Percentiles rank a stretch among this genome's conserved stretches.
Evolutionary conservation across 768 basidiomycete species (phyloP).

Genomic region (Xerocomus potaroensis): DNA sequence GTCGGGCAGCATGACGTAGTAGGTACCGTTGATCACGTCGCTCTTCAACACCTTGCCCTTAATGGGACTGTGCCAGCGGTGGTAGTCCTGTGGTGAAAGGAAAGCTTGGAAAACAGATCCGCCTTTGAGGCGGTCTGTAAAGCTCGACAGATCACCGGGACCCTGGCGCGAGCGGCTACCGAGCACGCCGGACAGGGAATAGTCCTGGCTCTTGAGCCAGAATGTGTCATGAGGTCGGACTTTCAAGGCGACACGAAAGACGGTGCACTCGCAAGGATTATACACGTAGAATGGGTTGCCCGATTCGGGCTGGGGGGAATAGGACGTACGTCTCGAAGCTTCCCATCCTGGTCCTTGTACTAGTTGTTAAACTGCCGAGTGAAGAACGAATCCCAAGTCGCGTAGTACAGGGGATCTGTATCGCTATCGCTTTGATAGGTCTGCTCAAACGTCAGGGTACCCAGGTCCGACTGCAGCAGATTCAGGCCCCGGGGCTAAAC

Average conservation of each 20-base stretch:
- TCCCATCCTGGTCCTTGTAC: too few relatives aligned
- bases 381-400: background rate
- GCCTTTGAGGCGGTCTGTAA: slow-evolving; percentile 40
- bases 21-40: slow-evolving; percentile 20
- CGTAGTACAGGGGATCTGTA: background rate
- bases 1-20: slow-evolving; percentile 15
- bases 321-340: background rate
- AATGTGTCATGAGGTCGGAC: slow-evolving; percentile 43
- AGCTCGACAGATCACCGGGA: background rate
- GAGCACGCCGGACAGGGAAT: slow-evolving; percentile 56
- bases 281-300: slow-evolving; percentile 21
- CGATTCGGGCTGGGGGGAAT: background rate
- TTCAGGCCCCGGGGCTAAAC: background rate
- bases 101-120: slow-evolving; percentile 55
- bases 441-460: background rate
- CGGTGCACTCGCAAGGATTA: slow-evolving; percentile 51
- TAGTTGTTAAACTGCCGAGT: background rate
- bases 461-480: background rate
- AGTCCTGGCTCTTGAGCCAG: slow-evolving; percentile 57
- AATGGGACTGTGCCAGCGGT: slow-evolving; percentile 60
- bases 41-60: slow-evolving; percentile 35
- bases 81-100: slow-evolving; percentile 48
- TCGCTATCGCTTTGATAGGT: background rate
- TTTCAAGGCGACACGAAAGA: slow-evolving; percentile 32
- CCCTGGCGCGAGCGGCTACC: slow-evolving; percentile 4